Conservation (phyloP, 2,329 filamentous ascomycete genomes). For the Arthrobotrys conoides region DNA sequence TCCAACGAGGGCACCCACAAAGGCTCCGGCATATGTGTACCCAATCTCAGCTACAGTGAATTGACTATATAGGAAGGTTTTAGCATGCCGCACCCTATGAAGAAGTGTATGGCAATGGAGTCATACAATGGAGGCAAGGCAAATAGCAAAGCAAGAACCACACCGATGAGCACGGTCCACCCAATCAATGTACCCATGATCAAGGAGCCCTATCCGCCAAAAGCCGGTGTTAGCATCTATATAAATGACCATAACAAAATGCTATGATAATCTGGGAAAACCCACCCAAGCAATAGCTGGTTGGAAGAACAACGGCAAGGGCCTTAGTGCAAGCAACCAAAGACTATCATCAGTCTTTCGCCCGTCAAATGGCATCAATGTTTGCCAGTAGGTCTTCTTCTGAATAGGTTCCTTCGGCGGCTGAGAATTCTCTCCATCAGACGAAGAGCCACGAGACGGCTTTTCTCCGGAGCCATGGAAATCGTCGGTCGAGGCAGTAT, state of each 20-base stretch:
- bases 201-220: conserved; percentile 64
- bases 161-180: conserved; percentile 93
- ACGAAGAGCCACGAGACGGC: conserved; percentile 51
- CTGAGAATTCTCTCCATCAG: conserved; percentile 32
- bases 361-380: conserved; percentile 81
- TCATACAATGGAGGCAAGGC: conserved; percentile 52
- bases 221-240: conserved; percentile 37
- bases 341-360: conserved; percentile 84
- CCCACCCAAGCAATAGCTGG: conserved; percentile 85
- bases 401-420: conserved; percentile 9
- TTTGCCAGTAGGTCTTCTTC: conserved; percentile 70
- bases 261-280: conserved; percentile 1
- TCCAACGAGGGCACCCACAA: conserved; percentile 84
- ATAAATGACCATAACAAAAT: conserved; percentile 45
- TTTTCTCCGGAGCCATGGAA: conserved; percentile 52
- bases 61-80: conserved; percentile 79
- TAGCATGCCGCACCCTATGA: conserved; percentile 9
- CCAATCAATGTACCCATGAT: conserved; percentile 82
- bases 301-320: conserved; percentile 85
- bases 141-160: conserved; percentile 75
- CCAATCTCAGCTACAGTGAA: conserved; percentile 86
- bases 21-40: conserved; percentile 88
- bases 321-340: conserved; percentile 76
- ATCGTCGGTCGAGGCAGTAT: conserved; percentile 70
- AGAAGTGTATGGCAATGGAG: neutral